These are phyloP conservation scores for Pulveroboletus ravenelii DNA, from an alignment of 768 basidiomycete species.

Conservation along the genomic window DNA sequence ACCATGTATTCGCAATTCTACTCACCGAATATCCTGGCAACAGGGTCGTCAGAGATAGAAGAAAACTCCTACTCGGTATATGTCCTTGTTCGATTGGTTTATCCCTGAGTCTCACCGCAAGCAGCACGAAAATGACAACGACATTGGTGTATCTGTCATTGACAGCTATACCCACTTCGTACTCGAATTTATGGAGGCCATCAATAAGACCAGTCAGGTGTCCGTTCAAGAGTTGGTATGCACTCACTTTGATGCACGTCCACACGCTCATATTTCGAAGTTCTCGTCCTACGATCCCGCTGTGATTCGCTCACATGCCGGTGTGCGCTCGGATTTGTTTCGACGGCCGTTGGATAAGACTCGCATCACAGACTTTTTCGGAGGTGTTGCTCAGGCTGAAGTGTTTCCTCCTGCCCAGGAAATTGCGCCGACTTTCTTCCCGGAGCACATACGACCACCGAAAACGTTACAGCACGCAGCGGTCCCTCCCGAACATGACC, in stretches of 20 bases:
- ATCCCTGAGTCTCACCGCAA: not conserved
- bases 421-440: not conserved
- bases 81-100: not conserved
- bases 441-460: not conserved
- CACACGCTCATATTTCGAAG: constrained; percentile 37
- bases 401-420: constrained; percentile 33
- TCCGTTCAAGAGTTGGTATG: constrained; percentile 81
- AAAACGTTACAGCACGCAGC: not conserved
- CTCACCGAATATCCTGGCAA: constrained; percentile 89
- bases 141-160: constrained; percentile 94
- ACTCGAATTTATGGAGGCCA: constrained; percentile 84
- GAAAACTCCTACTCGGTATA: constrained; percentile 93
- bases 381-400: constrained; percentile 83
- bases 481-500: not conserved
- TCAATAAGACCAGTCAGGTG: constrained; percentile 83
- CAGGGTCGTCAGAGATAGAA: constrained; percentile 76
- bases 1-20: constrained; percentile 93
- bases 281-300: constrained; percentile 74
- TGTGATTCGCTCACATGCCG: constrained; percentile 79
- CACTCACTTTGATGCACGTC: constrained; percentile 7
- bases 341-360: constrained; percentile 55
- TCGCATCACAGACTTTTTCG: constrained; percentile 81
- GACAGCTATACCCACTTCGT: constrained; percentile 92
- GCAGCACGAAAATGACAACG: constrained; percentile 89
- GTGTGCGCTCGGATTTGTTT: constrained; percentile 86